phyloP scores from a whole-genome alignment of 352 stramenopile genomes.

The Phytopythium helicoides region DNA sequence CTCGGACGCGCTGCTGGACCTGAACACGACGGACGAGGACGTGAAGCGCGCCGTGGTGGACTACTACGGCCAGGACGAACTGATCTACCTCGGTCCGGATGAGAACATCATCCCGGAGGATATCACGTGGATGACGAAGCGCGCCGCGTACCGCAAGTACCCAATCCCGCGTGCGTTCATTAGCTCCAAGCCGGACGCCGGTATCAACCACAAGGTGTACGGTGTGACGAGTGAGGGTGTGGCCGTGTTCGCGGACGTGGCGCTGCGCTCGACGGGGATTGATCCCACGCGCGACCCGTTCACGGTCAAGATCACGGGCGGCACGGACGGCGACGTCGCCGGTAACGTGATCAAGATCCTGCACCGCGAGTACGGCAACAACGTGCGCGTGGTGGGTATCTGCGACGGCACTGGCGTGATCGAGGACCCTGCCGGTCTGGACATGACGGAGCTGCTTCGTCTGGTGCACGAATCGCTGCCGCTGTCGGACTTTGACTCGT shows the following conservation, averaged over 20 bases:
- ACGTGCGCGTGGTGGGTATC: conserved; percentile 92
- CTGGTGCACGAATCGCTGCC: no score
- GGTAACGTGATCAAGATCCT: conserved; percentile 99
- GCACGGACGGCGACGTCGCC: conserved; percentile 96
- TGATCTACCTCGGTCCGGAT: conserved; percentile 82
- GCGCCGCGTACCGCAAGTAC: conserved; percentile 74
- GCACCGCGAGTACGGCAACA: conserved; percentile 90
- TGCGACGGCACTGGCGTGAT: conserved; percentile 92
- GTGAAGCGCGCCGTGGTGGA: conserved; percentile 73
- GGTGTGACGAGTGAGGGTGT: conserved; percentile 82
- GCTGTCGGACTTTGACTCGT: no score
- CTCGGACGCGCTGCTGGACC: conserved; percentile 78
- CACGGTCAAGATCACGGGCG: conserved; percentile 89
- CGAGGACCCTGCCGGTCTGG: no score
- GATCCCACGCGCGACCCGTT: conserved; percentile 71
- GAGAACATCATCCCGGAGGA: conserved; percentile 81
- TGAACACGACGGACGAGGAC: conserved; percentile 73
- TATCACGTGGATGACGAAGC: conserved; percentile 85
- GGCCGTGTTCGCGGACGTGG: conserved; percentile 78
- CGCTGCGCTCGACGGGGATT: conserved; percentile 73
- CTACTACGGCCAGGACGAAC: conserved; percentile 82
- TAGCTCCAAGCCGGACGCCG: conserved; percentile 80
- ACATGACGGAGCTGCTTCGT: no score
- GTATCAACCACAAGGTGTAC: conserved; percentile 89
- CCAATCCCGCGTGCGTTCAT: conserved; percentile 82